Percentiles rank a stretch among this genome's conserved stretches.
Conservation (phyloP, 1,284 basidiomycete genomes). For the Cutaneotrichosporon sp. region DNA sequence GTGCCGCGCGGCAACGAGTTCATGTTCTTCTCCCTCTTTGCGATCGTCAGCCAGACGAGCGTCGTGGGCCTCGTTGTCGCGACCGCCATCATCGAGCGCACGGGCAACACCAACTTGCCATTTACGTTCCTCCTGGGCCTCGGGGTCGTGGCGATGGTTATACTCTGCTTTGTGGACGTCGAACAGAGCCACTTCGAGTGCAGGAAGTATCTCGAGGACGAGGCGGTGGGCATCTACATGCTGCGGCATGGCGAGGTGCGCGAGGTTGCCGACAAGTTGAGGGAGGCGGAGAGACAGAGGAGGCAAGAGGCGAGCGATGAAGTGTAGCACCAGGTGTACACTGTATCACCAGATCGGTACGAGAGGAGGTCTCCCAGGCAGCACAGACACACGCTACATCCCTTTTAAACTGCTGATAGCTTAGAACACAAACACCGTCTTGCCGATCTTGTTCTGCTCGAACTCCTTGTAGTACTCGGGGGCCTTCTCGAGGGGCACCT, state of each 20-base stretch:
- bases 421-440: slow-evolving; percentile 47
- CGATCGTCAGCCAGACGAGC: slow-evolving; percentile 55
- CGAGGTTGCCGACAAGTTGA: slow-evolving; percentile 3
- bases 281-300: no score
- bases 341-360: no score
- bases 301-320: no score
- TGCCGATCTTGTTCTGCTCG: slow-evolving; percentile 48
- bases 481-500: slow-evolving; percentile 44
- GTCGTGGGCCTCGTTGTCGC: slow-evolving; percentile 46
- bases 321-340: no score
- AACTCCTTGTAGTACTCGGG: slow-evolving; percentile 51
- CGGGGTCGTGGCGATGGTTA: slow-evolving; percentile 16
- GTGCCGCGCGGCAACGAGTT: slow-evolving; percentile 47
- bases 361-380: no score
- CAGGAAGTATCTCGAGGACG: slow-evolving; percentile 43
- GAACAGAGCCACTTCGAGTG: slow-evolving; percentile 27
- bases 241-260: slow-evolving; percentile 13
- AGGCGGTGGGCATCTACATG: slow-evolving; percentile 41
- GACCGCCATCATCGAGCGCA: slow-evolving; percentile 29
- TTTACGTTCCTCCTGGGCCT: slow-evolving; percentile 33
- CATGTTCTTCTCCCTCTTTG: slow-evolving; percentile 37
- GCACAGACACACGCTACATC: neutral
- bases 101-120: slow-evolving; percentile 27
- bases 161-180: slow-evolving; percentile 26
- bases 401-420: no score